phyloP scores from a whole-genome alignment of 1,284 basidiomycete genomes.

The Agaricales sp. region DNA sequence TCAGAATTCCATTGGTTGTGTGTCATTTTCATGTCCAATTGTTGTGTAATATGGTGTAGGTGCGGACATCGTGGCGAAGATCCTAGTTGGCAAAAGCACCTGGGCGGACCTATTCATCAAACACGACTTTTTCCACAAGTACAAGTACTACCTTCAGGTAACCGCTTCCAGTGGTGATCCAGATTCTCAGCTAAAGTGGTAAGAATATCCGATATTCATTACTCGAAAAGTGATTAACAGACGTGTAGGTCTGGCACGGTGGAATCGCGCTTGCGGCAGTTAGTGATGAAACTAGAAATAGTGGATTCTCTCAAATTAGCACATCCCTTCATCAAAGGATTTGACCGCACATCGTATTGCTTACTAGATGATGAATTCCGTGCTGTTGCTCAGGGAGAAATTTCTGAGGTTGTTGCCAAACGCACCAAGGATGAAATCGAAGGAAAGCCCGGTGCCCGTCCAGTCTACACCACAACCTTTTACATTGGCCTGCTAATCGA shows the following conservation, averaged over 20 bases:
- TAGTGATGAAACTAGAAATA: conserved; percentile 96
- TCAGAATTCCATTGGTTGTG: conserved; percentile 18
- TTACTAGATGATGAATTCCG: conserved; percentile 80
- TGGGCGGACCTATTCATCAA: conserved; percentile 92
- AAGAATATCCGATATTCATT: conserved; percentile 4
- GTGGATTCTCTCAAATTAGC: conserved; percentile 87
- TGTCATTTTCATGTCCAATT: no score
- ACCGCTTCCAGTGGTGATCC: conserved; percentile 81
- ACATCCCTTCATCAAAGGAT: conserved; percentile 93
- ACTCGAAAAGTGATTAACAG: not conserved
- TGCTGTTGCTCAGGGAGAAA: conserved; percentile 83
- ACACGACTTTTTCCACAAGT: conserved; percentile 96
- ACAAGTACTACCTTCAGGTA: conserved; percentile 97
- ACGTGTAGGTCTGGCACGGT: conserved; percentile 79
- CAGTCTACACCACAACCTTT: conserved; percentile 89
- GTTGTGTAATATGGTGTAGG: conserved; percentile 34
- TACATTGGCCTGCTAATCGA: conserved; percentile 94
- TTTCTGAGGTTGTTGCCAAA: conserved; percentile 60
- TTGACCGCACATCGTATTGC: conserved; percentile 83
- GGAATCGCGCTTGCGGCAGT: conserved; percentile 91
- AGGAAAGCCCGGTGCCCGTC: conserved; percentile 65
- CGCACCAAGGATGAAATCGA: conserved; percentile 77
- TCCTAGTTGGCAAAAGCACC: conserved; percentile 74
- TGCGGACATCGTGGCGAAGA: conserved; percentile 87
- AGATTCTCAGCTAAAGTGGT: conserved; percentile 95